Conservation (phyloP, 306 rosid species). For the Pyrus betulifolia region DNA sequence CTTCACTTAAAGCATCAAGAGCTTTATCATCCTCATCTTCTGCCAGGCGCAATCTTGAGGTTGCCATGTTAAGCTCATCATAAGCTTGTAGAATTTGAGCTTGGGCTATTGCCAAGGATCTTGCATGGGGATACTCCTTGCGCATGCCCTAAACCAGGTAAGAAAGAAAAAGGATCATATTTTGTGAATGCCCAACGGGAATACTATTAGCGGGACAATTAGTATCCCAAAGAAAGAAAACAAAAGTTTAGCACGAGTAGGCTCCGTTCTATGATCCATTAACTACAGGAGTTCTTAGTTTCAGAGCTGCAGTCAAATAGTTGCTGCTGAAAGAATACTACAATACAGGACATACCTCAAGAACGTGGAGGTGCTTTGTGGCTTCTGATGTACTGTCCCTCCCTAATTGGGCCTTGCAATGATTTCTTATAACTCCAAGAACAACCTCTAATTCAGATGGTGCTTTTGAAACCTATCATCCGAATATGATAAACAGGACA, state of each 20-base stretch:
- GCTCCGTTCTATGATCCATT: background rate
- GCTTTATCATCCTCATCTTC: slow-evolving; percentile 65
- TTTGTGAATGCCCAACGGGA: slow-evolving; percentile 2
- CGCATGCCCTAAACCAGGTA: slow-evolving; percentile 64
- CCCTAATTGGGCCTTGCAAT: slow-evolving; percentile 69
- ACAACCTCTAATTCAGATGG: slow-evolving; percentile 85
- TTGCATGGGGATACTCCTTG: slow-evolving; percentile 85
- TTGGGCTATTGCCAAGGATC: slow-evolving; percentile 88
- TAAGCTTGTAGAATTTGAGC: slow-evolving; percentile 85
- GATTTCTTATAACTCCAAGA: slow-evolving; percentile 79
- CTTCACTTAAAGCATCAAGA: slow-evolving; percentile 57
- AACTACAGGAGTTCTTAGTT: background rate
- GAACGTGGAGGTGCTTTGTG: slow-evolving; percentile 58
- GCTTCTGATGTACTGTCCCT: slow-evolving; percentile 56
- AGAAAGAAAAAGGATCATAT: slow-evolving; percentile 16
- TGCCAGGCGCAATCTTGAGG: slow-evolving; percentile 56
- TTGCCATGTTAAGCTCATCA: slow-evolving; percentile 92
- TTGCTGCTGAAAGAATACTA: slow-evolving; percentile 3
- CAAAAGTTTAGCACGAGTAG: background rate
- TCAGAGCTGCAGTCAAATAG: slow-evolving; percentile 12
- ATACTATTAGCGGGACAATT: slow-evolving; percentile 1
- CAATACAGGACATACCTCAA: slow-evolving; percentile 53
- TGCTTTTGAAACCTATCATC: slow-evolving; percentile 56
- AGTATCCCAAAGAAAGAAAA: background rate
- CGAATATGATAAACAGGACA: background rate